Conservation (phyloP, 805 yeast genomes). For the Zygosaccharomyces rouxii region DNA sequence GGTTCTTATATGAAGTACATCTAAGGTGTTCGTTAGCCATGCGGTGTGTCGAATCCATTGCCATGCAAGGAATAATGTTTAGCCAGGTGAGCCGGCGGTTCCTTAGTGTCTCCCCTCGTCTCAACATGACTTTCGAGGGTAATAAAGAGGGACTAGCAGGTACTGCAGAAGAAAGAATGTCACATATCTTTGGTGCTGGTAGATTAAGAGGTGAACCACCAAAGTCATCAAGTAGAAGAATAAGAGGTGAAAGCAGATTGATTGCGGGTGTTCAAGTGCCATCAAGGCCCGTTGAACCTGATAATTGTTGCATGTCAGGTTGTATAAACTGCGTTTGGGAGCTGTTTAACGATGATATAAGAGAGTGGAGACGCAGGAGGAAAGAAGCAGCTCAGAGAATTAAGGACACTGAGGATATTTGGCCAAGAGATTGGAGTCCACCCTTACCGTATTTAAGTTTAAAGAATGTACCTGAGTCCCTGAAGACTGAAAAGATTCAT, state of each 20-base stretch:
- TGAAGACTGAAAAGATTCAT: constrained; percentile 30
- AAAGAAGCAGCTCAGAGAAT: constrained; percentile 52
- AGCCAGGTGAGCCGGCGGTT: constrained; percentile 1
- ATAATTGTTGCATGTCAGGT: constrained; percentile 96
- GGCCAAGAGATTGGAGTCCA: constrained; percentile 67
- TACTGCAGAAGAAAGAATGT: constrained; percentile 46
- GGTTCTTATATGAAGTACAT: neutral
- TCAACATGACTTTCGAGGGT: constrained; percentile 36
- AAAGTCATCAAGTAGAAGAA: constrained; percentile 35
- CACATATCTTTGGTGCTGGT: constrained; percentile 48
- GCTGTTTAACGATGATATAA: constrained; percentile 77
- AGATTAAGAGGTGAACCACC: constrained; percentile 51
- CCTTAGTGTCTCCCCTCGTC: constrained; percentile 5
- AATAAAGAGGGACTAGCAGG: constrained; percentile 28
- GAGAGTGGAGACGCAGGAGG: constrained; percentile 69
- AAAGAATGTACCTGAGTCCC: constrained; percentile 42
- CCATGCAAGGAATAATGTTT: neutral
- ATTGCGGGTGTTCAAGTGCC: constrained; percentile 74
- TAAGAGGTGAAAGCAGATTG: constrained; percentile 14
- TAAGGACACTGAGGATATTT: constrained; percentile 41
- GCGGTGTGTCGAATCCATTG: neutral
- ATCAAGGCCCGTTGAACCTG: constrained; percentile 82
- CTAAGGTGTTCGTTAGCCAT: neutral
- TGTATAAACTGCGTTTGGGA: constrained; percentile 98
- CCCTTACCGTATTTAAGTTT: constrained; percentile 42